Conservation (phyloP, 345 rosid species). For the Hypericum perforatum region DNA sequence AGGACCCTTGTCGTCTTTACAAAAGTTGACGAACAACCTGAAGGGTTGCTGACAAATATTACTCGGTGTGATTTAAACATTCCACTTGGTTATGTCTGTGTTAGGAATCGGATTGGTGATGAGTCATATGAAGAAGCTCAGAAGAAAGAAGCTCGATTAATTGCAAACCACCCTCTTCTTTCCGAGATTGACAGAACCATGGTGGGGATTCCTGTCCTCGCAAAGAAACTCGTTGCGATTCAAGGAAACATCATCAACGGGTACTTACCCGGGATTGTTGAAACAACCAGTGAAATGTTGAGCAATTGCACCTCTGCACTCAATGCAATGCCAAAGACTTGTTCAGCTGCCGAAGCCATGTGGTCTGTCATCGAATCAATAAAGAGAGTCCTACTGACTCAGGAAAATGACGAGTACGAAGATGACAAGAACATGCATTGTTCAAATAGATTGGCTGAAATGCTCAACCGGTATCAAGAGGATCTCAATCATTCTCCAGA, state of each 20-base stretch:
- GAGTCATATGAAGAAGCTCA: slow-evolving; percentile 30
- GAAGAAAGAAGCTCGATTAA: slow-evolving; percentile 16
- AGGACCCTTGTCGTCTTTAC: not conserved
- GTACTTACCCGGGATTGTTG: slow-evolving; percentile 25
- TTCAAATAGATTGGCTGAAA: slow-evolving; percentile 22
- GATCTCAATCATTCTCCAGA: slow-evolving; percentile 7
- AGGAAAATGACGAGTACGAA: slow-evolving; percentile 34
- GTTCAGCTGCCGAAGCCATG: slow-evolving; percentile 24
- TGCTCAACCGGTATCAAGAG: slow-evolving; percentile 7
- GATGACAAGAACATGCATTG: slow-evolving; percentile 27
- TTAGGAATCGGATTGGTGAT: slow-evolving; percentile 33
- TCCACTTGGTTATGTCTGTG: slow-evolving; percentile 42
- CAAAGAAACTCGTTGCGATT: slow-evolving; percentile 24
- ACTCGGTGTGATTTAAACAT: slow-evolving; percentile 13
- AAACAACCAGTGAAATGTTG: slow-evolving; percentile 27
- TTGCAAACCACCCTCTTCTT: slow-evolving; percentile 15
- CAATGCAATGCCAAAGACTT: slow-evolving; percentile 18
- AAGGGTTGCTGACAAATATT: not conserved
- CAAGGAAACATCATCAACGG: slow-evolving; percentile 22
- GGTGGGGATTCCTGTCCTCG: slow-evolving; percentile 32
- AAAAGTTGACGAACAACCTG: not conserved
- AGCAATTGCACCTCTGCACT: slow-evolving; percentile 6
- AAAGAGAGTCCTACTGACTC: slow-evolving; percentile 25
- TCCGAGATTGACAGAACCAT: slow-evolving; percentile 25
- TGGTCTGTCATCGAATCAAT: slow-evolving; percentile 37